phyloP scores from a whole-genome alignment of 306 rosid genomes.

The Quercus dentata region DNA sequence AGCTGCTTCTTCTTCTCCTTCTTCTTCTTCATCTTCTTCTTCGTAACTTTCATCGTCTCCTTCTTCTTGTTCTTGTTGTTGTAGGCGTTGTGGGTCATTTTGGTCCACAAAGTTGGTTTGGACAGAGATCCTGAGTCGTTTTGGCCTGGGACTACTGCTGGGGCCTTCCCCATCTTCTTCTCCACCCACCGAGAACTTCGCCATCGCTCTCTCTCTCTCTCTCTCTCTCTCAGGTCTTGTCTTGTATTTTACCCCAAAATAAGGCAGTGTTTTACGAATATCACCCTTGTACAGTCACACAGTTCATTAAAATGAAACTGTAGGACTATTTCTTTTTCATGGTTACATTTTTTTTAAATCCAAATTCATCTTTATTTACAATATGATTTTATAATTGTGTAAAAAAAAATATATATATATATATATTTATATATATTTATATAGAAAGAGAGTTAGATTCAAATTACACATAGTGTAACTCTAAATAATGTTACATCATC shows the following conservation, averaged over 20 bases:
- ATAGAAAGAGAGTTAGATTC: too few species aligned
- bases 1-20: not conserved
- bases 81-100: not conserved
- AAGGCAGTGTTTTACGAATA: not conserved
- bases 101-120: not conserved
- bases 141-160: conserved; percentile 41
- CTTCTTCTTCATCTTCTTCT: conserved; percentile 7
- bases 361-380: too few species aligned
- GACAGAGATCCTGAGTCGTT: conserved; percentile 27
- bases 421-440: too few species aligned
- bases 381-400: too few species aligned
- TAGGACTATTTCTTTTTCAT: too few species aligned
- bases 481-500: too few species aligned
- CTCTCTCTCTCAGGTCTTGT: not conserved
- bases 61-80: not conserved
- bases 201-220: conserved; percentile 32
- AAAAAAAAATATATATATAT: too few species aligned
- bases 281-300: too few species aligned
- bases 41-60: not conserved
- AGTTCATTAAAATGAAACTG: too few species aligned
- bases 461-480: too few species aligned
- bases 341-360: too few species aligned
- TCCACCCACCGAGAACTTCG: conserved; percentile 61
- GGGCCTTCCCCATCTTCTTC: conserved; percentile 64
- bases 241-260: not conserved